Evolutionary conservation across 176 grass and related monocot species (phyloP), one percentile per base, ranked within the genome.

Genomic region (Phoenix dactylifera): DNA sequence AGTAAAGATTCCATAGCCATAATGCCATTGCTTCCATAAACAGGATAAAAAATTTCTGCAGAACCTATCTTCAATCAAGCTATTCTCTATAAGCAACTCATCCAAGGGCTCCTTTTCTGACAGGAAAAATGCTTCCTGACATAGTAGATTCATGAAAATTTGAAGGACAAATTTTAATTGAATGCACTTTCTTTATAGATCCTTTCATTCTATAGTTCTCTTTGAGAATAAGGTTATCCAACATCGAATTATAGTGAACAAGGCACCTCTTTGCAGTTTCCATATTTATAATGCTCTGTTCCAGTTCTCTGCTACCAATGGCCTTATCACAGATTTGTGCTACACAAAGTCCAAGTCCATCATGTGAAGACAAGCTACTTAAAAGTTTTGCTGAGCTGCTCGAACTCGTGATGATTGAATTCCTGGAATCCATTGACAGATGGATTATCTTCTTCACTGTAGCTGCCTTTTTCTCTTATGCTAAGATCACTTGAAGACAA

Each of bases 1-100:
- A 0, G 86, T 90, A 23, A 96, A 73, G 51, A 82, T 74, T 17
- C 91, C 91, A 63, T 87, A 96, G 30, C 90, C 91, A 10, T 85
- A 87, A 73, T 96, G 91, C 91, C 86, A 96, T 32, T 96, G 86
- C 64, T 96, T 86, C 91, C 91, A 96, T 32, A 96, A 70, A 74
- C 85, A 67, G 0, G 24, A 67, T 16, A 75, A 57, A 70, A 71
- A 64, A 56, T 65, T 24, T 4, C 0, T 3, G 19, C 44, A 56
- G 1, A 39, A 53, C 52, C 22, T 18, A 39, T 67, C 64, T 52
- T 65, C 51, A 49, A 60, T 5, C 1, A 16, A 4, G 16, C 26
- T 9, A 59, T 56, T 55, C 22, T 60, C 49, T 14, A 28, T 7
- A 49, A 6, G 5, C 0, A 55, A 80, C 15, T 59, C 68, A 59